Percentiles rank a stretch among this genome's conserved stretches.
phyloP scores from a whole-genome alignment of 768 basidiomycete genomes.

The Tricholoma flavovirens region DNA sequence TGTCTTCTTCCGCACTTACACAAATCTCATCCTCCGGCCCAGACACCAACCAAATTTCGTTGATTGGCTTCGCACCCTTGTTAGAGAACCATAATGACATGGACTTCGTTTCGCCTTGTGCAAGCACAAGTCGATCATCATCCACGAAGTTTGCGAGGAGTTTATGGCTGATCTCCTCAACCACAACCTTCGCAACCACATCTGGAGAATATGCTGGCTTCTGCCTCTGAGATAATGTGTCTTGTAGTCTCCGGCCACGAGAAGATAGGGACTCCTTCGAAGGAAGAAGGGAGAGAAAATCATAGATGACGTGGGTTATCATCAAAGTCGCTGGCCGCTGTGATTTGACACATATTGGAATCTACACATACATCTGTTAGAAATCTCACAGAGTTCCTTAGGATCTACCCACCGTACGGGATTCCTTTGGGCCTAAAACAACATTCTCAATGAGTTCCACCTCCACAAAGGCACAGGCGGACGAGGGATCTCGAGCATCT shows the following conservation, averaged over 20 bases:
- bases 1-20: constrained; percentile 28
- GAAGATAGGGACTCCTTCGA: constrained; percentile 57
- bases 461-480: constrained; percentile 38
- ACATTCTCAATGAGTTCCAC: constrained; percentile 61
- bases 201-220: constrained; percentile 69
- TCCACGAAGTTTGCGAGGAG: constrained; percentile 54
- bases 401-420: constrained; percentile 45
- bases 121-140: constrained; percentile 44
- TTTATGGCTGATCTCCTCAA: constrained; percentile 62
- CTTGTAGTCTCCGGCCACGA: constrained; percentile 73
- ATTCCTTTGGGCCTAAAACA: constrained; percentile 56
- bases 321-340: constrained; percentile 45
- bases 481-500: constrained; percentile 22
- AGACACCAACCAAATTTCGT: constrained; percentile 66
- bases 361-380: constrained; percentile 24
- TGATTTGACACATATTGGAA: constrained; percentile 59
- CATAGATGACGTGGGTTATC: constrained; percentile 54
- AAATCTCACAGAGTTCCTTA: not conserved
- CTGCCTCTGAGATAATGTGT: constrained; percentile 66
- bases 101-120: constrained; percentile 62
- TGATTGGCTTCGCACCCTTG: constrained; percentile 50
- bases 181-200: constrained; percentile 48
- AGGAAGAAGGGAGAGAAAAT: constrained; percentile 72
- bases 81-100: constrained; percentile 62
- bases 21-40: constrained; percentile 61